Base-by-base conservation (phyloP, 805 yeast species). In the Cyberlindnera veronae region DNA sequence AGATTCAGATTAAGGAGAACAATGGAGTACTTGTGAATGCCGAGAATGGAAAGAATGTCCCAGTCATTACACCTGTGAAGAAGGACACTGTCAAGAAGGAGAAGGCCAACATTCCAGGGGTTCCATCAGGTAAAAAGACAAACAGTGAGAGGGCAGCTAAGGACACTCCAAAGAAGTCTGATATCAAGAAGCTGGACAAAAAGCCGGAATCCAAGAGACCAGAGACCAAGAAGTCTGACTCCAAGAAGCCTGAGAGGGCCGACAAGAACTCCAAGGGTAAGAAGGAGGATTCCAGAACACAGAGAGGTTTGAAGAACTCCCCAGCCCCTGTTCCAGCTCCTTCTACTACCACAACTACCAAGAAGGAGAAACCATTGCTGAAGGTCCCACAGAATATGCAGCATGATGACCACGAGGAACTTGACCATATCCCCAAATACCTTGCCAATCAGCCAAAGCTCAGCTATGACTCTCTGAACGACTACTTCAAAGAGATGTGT, bases 401-500 rank as follows among this genome's bases (percentile, higher is more conserved):
- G 8, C 45, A 44, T 10, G 51, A 51, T 10, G 54, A 52, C 14
- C 52, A 47, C 36, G 59, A 54, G 36, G 59, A 54, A 17, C 41
- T 39, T 20, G 59, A 49, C 17, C 56, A 54, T 30, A 52, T 50
- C 32, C 59, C 59, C 14, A 53, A 48, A 38, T 54, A 51, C 26
- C 32, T 49, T 16, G 37, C 50, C 8, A 53, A 55, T 11, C 53
- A 53, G 23, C 76, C 81, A 4, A 64, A 63, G 36, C 60, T 75
- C 36, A 60, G 68, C 0, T 81, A 74, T 50, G 74, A 73, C 10
- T 63, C 72, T 21, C 54, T 81, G 49, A 61, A 66, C 9, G 68
- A 70, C 15, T 82, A 83, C 53, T 74, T 72, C 54, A 63, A 71
- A 45, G 80, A 77, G 46, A 74, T 79, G 66, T 72, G 83, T 39